Evolutionary conservation across 768 basidiomycete genomes (phyloP).

Genomic region (Dentipellis sp.): DNA sequence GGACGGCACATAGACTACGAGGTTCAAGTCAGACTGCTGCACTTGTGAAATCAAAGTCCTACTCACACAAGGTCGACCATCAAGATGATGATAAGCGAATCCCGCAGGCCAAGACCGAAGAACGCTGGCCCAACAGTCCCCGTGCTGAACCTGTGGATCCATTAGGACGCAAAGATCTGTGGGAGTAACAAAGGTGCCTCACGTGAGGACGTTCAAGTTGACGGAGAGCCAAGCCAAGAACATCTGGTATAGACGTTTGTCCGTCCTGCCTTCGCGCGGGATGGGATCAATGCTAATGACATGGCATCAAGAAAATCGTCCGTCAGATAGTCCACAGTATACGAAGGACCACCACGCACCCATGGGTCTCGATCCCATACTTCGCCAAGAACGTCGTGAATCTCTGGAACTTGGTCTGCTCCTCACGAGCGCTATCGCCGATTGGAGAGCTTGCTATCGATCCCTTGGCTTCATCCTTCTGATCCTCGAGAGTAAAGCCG

Average conservation of each 20-base stretch:
- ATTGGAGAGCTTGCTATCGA: neutral
- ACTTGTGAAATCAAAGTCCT: neutral
- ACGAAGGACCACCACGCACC: conserved; percentile 19
- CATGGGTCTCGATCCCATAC: conserved; percentile 33
- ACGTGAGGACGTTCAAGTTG: conserved; percentile 58
- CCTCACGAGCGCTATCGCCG: neutral
- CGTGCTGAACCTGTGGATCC: conserved; percentile 31
- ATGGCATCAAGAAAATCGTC: neutral
- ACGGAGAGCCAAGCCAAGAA: conserved; percentile 70
- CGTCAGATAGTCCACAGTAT: too few species aligned
- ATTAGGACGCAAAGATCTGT: neutral
- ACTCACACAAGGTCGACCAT: conserved; percentile 37
- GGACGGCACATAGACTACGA: conserved; percentile 24
- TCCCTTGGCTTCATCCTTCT: neutral
- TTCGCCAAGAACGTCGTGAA: conserved; percentile 22
- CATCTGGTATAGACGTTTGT: conserved; percentile 52
- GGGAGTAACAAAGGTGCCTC: conserved; percentile 9
- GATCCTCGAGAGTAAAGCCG: neutral
- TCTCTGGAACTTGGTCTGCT: conserved; percentile 8
- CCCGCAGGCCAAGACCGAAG: conserved; percentile 36
- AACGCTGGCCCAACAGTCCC: conserved; percentile 43
- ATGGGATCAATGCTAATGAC: conserved; percentile 44
- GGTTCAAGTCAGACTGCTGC: neutral
- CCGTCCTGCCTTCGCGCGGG: conserved; percentile 36
- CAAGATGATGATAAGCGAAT: conserved; percentile 31